These are phyloP conservation scores for Xylaria sp. DNA, from an alignment of 2,329 filamentous ascomycete species.

Conservation along the genomic window DNA sequence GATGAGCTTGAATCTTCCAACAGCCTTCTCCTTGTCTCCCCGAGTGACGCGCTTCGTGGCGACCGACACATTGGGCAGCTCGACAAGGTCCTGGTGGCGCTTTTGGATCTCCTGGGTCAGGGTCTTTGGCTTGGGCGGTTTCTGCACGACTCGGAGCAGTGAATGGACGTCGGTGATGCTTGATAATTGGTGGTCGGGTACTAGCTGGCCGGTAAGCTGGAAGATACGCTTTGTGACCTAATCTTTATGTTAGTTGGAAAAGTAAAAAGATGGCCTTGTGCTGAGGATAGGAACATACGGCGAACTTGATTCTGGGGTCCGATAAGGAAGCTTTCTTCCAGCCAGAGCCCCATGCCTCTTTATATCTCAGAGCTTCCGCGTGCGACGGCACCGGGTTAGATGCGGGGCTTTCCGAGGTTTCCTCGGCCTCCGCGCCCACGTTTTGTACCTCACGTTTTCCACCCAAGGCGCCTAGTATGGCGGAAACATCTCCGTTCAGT, in stretches of 20 bases:
- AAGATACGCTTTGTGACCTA: slow-evolving; percentile 81
- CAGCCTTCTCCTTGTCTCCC: slow-evolving; percentile 69
- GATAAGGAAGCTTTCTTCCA: slow-evolving; percentile 63
- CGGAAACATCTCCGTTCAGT: slow-evolving; percentile 42
- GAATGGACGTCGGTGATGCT: slow-evolving; percentile 56
- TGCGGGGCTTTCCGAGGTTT: not conserved
- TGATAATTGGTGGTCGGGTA: slow-evolving; percentile 71
- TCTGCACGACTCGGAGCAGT: slow-evolving; percentile 57
- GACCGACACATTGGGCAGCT: slow-evolving; percentile 71
- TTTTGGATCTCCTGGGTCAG: slow-evolving; percentile 62
- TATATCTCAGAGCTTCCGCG: slow-evolving; percentile 47
- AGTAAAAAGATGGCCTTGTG: not conserved
- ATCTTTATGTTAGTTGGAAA: slow-evolving; percentile 14
- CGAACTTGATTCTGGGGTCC: slow-evolving; percentile 68
- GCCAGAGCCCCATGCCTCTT: slow-evolving; percentile 51
- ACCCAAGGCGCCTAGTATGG: slow-evolving; percentile 40
- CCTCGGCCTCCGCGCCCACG: slow-evolving; percentile 7
- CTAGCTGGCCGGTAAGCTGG: slow-evolving; percentile 76
- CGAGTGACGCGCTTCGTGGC: slow-evolving; percentile 66
- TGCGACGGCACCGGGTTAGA: slow-evolving; percentile 27
- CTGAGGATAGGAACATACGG: slow-evolving; percentile 58
- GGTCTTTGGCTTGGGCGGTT: slow-evolving; percentile 60
- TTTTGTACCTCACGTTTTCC: slow-evolving; percentile 28
- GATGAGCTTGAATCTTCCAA: slow-evolving; percentile 81
- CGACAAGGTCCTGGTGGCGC: slow-evolving; percentile 38